Conservation (phyloP, 495 filamentous ascomycete genomes). For the Corynascus novoguineensis region DNA sequence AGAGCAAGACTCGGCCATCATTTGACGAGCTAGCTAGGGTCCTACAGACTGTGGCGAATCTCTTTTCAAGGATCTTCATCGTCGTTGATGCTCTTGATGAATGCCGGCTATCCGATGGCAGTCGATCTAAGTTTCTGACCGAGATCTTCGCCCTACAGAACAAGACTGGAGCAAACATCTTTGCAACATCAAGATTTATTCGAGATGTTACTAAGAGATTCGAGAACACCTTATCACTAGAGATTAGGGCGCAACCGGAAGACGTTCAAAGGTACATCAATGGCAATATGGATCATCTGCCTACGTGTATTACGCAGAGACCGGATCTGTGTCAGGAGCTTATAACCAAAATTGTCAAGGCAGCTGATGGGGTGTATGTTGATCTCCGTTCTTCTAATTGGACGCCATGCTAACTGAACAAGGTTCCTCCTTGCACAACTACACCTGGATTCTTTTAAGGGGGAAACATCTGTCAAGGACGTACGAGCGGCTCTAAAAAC, state of each 20-base stretch:
- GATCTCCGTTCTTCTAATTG: too few relatives aligned
- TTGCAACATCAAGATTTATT: conserved; percentile 42
- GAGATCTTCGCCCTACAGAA: background rate
- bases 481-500: conserved; percentile 33
- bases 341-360: conserved; percentile 33
- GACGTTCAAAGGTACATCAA: conserved; percentile 37
- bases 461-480: too few relatives aligned
- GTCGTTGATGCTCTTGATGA: conserved; percentile 51
- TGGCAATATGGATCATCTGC: conserved; percentile 22
- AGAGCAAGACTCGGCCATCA: conserved; percentile 22
- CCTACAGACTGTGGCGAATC: conserved; percentile 20
- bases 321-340: conserved; percentile 30
- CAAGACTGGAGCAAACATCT: conserved; percentile 23
- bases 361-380: too few relatives aligned
- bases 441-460: too few relatives aligned
- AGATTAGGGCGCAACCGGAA: conserved; percentile 35
- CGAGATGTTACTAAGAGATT: background rate
- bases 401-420: too few relatives aligned
- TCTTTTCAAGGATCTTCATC: conserved; percentile 32
- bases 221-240: conserved; percentile 6
- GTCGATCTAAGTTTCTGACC: conserved; percentile 12
- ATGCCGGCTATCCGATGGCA: conserved; percentile 17
- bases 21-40: conserved; percentile 20
- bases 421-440: too few relatives aligned
- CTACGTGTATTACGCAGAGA: conserved; percentile 15